phyloP scores from a whole-genome alignment of 2,329 filamentous ascomycete genomes.

The Tricladium varicosporioides region DNA sequence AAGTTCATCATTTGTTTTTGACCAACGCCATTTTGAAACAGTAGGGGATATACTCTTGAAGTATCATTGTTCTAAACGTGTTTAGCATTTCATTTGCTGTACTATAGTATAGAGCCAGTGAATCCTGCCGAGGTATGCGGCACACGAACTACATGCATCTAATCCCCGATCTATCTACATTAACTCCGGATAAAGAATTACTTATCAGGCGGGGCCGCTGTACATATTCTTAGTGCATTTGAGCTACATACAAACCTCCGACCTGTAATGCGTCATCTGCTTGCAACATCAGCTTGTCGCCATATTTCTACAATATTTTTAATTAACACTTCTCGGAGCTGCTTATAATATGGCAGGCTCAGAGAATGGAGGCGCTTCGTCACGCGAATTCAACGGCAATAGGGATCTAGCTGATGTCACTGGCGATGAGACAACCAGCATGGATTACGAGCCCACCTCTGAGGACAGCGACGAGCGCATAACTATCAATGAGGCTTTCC shows the following conservation, averaged over 20 bases:
- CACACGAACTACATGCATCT: not conserved
- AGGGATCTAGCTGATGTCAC: not conserved
- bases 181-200: not conserved
- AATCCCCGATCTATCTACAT: not conserved
- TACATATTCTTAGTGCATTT: not conserved
- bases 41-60: too few species aligned
- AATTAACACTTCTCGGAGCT: not conserved
- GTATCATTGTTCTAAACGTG: too few species aligned
- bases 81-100: too few species aligned
- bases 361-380: not conserved
- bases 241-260: not conserved
- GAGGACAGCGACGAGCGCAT: not conserved
- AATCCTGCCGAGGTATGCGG: not conserved
- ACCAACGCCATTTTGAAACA: too few species aligned
- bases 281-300: not conserved
- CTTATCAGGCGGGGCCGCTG: not conserved
- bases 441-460: slow-evolving; percentile 32
- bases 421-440: slow-evolving; percentile 25
- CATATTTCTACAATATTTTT: not conserved
- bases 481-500: not conserved
- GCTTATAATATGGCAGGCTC: not conserved
- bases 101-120: not conserved
- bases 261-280: not conserved
- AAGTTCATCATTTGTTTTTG: too few species aligned
- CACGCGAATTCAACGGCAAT: not conserved